Evolutionary conservation across 75 land plant species (phyloP).

Genomic region (Larix kaempferi): DNA sequence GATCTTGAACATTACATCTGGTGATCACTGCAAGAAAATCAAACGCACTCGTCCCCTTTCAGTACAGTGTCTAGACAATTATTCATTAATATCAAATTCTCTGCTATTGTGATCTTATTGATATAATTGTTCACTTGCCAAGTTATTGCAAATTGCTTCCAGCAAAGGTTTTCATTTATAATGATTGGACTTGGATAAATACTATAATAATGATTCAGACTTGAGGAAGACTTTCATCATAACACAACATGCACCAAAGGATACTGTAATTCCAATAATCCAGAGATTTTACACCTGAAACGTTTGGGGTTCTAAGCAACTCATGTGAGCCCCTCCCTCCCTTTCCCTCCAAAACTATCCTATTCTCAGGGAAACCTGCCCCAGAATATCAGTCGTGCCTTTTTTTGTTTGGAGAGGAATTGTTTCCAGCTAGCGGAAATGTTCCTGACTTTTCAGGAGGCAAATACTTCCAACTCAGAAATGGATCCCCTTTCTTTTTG

Average conservation of each 20-base stretch:
- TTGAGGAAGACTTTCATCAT: not conserved
- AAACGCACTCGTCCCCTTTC: not conserved
- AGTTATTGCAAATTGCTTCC: not conserved
- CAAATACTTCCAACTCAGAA: no score
- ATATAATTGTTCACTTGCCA: not conserved
- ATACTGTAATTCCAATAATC: not conserved
- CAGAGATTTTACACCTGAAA: not conserved
- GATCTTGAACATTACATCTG: not conserved
- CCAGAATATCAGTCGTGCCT: no score
- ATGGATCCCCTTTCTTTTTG: no score
- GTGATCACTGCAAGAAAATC: not conserved
- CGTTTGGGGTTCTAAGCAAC: no score
- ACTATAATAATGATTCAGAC: not conserved
- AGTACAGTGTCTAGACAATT: not conserved
- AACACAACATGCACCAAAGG: not conserved
- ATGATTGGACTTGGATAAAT: not conserved
- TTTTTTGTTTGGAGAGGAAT: no score
- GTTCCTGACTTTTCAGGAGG: no score
- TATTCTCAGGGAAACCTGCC: no score
- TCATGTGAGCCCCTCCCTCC: no score
- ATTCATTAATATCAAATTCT: not conserved
- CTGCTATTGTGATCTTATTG: not conserved
- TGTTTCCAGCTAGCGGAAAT: no score
- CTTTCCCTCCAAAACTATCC: no score
- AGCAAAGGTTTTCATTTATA: not conserved